These are phyloP conservation scores for Suillus cothurnatus DNA, from an alignment of 768 basidiomycete species.

Conservation along the genomic window DNA sequence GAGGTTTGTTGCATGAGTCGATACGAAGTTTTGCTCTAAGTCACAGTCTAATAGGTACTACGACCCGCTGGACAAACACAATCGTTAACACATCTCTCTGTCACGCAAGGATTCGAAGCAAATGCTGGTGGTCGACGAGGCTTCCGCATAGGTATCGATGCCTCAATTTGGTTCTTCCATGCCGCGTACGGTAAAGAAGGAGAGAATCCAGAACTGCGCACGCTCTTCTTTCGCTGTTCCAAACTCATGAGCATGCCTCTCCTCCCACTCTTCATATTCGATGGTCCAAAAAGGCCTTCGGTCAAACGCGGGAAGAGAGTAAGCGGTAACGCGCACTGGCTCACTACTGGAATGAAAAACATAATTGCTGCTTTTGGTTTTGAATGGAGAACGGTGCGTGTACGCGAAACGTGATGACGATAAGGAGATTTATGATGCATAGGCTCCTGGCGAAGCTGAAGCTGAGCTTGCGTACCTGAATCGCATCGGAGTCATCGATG, in stretches of 20 bases:
- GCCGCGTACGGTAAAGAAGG: constrained; percentile 70
- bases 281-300: constrained; percentile 82
- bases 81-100: constrained; percentile 76
- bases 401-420: constrained; percentile 13
- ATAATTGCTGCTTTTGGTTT: constrained; percentile 82
- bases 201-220: constrained; percentile 85
- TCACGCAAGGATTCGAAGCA: constrained; percentile 71
- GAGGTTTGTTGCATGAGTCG: constrained; percentile 35
- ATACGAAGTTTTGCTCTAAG: constrained; percentile 17
- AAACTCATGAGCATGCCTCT: constrained; percentile 77
- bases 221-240: constrained; percentile 83
- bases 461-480: constrained; percentile 91
- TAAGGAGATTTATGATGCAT: constrained; percentile 32
- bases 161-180: constrained; percentile 81
- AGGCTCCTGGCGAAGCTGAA: constrained; percentile 95
- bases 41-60: constrained; percentile 51
- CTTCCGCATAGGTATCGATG: constrained; percentile 85
- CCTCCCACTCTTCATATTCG: constrained; percentile 89
- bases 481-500: constrained; percentile 80
- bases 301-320: constrained; percentile 80
- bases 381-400: constrained; percentile 67
- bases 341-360: constrained; percentile 75
- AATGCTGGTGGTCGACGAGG: constrained; percentile 69
- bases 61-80: constrained; percentile 70
- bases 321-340: constrained; percentile 59